Evolutionary conservation across 441 rosid species (phyloP).

Genomic region (Adansonia grandidieri): DNA sequence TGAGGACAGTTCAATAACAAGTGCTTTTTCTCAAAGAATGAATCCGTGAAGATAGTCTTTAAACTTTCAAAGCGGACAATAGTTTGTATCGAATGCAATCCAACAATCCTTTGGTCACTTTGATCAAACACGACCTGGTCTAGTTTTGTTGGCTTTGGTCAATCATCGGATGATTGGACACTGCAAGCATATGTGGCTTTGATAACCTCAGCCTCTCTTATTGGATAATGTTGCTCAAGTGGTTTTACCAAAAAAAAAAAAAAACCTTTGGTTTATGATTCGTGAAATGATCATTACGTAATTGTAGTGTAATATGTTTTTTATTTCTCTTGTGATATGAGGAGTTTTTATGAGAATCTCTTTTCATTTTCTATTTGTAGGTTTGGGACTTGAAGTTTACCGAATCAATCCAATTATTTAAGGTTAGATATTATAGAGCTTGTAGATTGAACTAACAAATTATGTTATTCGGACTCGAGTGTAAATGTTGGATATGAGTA

Average conservation of each 20-base stretch:
- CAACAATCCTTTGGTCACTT: too few species aligned
- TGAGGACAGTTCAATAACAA: too few species aligned
- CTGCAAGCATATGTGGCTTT: not conserved
- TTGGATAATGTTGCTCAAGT: not conserved
- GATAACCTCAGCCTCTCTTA: conserved; percentile 5
- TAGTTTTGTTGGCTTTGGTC: conserved; percentile 16
- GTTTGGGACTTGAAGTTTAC: conserved; percentile 56
- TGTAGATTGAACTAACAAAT: not conserved
- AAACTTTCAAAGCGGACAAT: too few species aligned
- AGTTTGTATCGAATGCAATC: too few species aligned
- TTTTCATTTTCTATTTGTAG: conserved; percentile 50
- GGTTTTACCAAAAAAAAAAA: not conserved
- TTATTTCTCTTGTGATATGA: conserved; percentile 20
- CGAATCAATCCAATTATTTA: conserved; percentile 34
- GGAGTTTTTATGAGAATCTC: conserved; percentile 29
- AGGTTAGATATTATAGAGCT: conserved; percentile 40
- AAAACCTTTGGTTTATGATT: not conserved
- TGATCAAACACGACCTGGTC: conserved; percentile 13
- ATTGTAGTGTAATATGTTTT: conserved; percentile 4
- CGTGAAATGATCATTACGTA: conserved; percentile 7
- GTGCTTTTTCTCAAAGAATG: too few species aligned
- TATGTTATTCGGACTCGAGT: too few species aligned
- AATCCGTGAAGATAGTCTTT: too few species aligned
- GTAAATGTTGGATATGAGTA: too few species aligned
- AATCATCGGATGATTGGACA: not conserved